Conservation (phyloP, 306 rosid species). For the Senna siamea region DNA sequence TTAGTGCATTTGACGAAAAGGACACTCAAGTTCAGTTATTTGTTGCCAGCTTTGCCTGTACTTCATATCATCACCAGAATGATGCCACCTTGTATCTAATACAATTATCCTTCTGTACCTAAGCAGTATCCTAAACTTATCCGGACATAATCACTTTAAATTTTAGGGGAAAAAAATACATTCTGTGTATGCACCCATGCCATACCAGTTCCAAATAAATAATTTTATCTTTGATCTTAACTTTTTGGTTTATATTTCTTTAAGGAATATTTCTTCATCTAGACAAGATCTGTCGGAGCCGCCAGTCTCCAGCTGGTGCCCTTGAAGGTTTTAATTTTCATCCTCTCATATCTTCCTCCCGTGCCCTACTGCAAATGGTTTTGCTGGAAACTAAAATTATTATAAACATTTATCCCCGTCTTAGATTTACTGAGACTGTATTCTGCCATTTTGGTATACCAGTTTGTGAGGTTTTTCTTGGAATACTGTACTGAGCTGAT, state of each 20-base stretch:
- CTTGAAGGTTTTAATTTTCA: background rate
- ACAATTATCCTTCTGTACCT: background rate
- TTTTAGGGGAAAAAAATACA: background rate
- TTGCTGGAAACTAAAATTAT: constrained; percentile 8
- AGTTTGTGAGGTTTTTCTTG: constrained; percentile 6
- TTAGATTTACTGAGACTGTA: constrained; percentile 23
- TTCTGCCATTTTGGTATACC: constrained; percentile 7
- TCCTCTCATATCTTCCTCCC: constrained; percentile 2
- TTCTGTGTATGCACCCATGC: background rate
- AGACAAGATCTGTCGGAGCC: background rate
- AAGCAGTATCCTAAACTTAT: background rate
- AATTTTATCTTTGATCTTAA: background rate
- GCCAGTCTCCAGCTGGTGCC: background rate
- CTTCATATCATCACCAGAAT: no score
- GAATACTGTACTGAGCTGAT: constrained; percentile 27
- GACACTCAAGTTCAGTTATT: background rate
- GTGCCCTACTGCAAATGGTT: background rate
- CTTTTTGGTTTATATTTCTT: background rate
- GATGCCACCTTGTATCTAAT: background rate
- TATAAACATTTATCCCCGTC: background rate
- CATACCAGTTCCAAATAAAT: background rate
- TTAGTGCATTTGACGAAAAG: background rate
- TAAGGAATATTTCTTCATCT: background rate
- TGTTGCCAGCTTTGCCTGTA: background rate
- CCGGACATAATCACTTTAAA: background rate